phyloP scores from a whole-genome alignment of 768 basidiomycete genomes.

The Botryobasidium botryosum region DNA sequence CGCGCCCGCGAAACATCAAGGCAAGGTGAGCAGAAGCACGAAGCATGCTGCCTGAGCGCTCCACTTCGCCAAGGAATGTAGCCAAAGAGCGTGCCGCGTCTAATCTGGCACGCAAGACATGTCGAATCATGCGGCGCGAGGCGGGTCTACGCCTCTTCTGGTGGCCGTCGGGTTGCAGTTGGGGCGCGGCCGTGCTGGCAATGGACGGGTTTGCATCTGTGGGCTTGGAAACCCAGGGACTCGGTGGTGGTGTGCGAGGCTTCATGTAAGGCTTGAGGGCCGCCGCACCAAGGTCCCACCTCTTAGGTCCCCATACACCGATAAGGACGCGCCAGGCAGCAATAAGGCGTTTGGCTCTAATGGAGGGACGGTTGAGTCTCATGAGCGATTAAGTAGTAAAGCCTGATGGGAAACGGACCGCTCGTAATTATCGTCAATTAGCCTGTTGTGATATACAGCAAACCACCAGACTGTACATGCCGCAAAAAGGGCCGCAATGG shows the following conservation, averaged over 20 bases:
- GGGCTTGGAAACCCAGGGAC: conserved; percentile 38
- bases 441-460: conserved; percentile 66
- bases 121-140: conserved; percentile 69
- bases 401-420: conserved; percentile 32
- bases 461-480: conserved; percentile 54
- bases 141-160: conserved; percentile 29
- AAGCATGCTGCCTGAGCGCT: conserved; percentile 26
- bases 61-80: conserved; percentile 48
- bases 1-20: too few species aligned
- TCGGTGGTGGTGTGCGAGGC: conserved; percentile 47
- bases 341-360: conserved; percentile 69
- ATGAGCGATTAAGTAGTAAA: not conserved
- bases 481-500: conserved; percentile 56
- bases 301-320: conserved; percentile 80
- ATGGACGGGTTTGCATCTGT: conserved; percentile 1
- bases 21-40: conserved; percentile 35
- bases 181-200: conserved; percentile 11
- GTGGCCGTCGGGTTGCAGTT: conserved; percentile 15
- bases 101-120: conserved; percentile 73
- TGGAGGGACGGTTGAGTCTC: too few species aligned
- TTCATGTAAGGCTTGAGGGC: conserved; percentile 58
- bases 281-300: conserved; percentile 63
- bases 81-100: conserved; percentile 67
- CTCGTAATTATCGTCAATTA: conserved; percentile 80
- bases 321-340: conserved; percentile 96